Conservation (phyloP, 164 flowering plant genomes). For the Magnolia sinica region DNA sequence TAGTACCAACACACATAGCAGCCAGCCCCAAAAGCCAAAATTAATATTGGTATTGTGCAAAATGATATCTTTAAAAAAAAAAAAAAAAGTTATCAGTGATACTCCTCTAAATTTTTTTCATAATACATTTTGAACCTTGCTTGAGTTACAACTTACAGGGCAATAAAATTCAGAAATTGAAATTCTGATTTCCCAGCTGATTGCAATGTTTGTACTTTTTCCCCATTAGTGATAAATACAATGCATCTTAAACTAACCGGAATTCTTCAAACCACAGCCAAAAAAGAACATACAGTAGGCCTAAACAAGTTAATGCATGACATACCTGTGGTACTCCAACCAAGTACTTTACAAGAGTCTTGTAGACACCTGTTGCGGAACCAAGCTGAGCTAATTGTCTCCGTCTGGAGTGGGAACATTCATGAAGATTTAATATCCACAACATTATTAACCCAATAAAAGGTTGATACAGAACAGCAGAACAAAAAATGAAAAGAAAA, state of each 20-base stretch:
- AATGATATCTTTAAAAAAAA: too few species aligned
- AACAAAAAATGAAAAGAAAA: constrained; percentile 1
- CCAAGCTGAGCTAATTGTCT: constrained; percentile 91
- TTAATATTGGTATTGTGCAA: too few species aligned
- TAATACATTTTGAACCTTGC: not conserved
- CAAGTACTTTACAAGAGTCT: constrained; percentile 92
- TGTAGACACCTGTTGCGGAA: constrained; percentile 91
- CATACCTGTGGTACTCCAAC: constrained; percentile 96
- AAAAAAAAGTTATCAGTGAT: not conserved
- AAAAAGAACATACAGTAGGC: not conserved
- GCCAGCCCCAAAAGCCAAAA: too few species aligned
- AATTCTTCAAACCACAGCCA: not conserved
- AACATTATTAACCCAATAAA: not conserved
- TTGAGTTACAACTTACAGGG: not conserved
- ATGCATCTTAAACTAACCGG: not conserved
- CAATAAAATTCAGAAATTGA: not conserved
- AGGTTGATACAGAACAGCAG: constrained; percentile 1
- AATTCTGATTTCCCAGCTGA: not conserved
- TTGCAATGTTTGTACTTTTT: not conserved
- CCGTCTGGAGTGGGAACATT: constrained; percentile 49
- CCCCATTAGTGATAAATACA: too few species aligned
- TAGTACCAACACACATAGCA: too few species aligned
- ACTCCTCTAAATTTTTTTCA: not conserved
- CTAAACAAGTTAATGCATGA: constrained; percentile 3
- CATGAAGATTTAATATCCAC: constrained; percentile 6